These are phyloP conservation scores for Escallonia herrerae DNA, from an alignment of 129 eudicot genomes.

Conservation along the genomic window DNA sequence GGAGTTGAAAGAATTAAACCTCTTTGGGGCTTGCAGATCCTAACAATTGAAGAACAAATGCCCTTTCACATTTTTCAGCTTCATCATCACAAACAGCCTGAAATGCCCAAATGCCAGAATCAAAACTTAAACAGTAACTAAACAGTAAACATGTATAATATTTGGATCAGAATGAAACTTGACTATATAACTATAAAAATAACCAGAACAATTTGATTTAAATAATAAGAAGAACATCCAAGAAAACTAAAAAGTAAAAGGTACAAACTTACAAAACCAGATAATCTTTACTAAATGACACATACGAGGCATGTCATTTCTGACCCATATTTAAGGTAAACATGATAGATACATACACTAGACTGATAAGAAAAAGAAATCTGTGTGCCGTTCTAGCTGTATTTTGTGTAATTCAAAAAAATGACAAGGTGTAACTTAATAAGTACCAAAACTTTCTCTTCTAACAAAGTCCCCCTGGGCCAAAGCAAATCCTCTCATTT, in stretches of 20 bases:
- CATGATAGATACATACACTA: too few relatives aligned
- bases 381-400: too few relatives aligned
- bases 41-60: constrained; percentile 67
- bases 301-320: neutral
- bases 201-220: neutral
- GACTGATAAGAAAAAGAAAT: too few relatives aligned
- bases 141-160: too few relatives aligned
- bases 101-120: constrained; percentile 6
- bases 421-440: too few relatives aligned
- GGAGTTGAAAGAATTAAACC: constrained; percentile 14
- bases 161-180: too few relatives aligned
- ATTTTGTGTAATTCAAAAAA: too few relatives aligned
- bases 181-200: neutral
- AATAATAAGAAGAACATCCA: neutral
- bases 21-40: constrained; percentile 35
- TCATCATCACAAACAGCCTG: constrained; percentile 68
- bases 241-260: neutral
- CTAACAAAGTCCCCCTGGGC: too few relatives aligned
- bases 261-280: neutral
- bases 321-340: too few relatives aligned
- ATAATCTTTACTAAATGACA: neutral
- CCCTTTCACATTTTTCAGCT: constrained; percentile 57
- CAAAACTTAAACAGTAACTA: neutral
- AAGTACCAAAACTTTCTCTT: too few relatives aligned
- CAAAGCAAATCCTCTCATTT: too few relatives aligned